These are phyloP conservation scores for Trifolium repens DNA, from an alignment of 306 rosid species.

Conservation along the genomic window DNA sequence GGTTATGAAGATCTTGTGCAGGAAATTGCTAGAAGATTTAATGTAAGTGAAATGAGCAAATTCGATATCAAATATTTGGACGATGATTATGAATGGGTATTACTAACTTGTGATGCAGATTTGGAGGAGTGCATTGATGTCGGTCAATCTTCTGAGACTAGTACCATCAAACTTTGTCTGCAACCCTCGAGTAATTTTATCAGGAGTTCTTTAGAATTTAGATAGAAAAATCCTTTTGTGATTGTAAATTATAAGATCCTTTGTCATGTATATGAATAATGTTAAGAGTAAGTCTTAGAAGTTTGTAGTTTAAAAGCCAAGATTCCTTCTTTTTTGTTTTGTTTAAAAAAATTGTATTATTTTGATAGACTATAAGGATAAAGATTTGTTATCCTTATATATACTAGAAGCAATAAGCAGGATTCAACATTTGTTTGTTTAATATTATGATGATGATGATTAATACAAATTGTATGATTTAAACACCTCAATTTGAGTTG, in stretches of 20 bases:
- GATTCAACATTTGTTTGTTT: constrained; percentile 31
- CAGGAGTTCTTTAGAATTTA: constrained; percentile 40
- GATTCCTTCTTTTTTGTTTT: not conserved
- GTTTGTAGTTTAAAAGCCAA: constrained; percentile 37
- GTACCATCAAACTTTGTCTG: constrained; percentile 74
- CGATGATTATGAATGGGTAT: constrained; percentile 91
- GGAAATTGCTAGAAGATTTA: constrained; percentile 69
- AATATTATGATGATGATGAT: constrained; percentile 1
- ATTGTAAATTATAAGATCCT: constrained; percentile 45
- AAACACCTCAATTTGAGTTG: not conserved
- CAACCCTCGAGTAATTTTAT: constrained; percentile 54
- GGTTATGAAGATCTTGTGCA: constrained; percentile 56
- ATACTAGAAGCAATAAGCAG: constrained; percentile 33
- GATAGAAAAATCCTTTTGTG: constrained; percentile 43
- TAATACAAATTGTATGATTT: not conserved
- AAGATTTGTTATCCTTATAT: constrained; percentile 13
- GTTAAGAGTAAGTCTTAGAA: constrained; percentile 30
- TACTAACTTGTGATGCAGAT: constrained; percentile 89
- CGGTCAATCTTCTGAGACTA: constrained; percentile 53
- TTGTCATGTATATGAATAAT: constrained; percentile 40
- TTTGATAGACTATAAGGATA: constrained; percentile 30
- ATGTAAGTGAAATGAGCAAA: constrained; percentile 61
- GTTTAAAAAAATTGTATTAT: constrained; percentile 4
- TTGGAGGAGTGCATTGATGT: constrained; percentile 92
- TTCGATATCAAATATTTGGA: constrained; percentile 85